Base-by-base conservation (phyloP, 306 rosid genomes). In the Citrullus colocynthis region DNA sequence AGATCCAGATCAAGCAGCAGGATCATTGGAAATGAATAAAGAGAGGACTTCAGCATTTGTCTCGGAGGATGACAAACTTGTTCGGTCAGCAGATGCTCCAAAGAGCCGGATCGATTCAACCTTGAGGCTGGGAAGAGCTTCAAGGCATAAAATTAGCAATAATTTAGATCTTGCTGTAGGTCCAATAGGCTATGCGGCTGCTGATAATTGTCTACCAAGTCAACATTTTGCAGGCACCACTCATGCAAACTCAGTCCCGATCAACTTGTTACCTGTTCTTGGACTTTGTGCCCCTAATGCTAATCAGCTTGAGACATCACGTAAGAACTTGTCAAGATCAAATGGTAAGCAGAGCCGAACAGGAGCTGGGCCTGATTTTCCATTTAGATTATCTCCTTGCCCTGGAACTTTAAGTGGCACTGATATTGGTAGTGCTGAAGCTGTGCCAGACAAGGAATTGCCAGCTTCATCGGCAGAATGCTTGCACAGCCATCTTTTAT, bases 201-300 rank as follows among this genome's bases (percentile, higher is more conserved):
- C 91, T 21, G 93, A 90, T 39, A 34, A 78, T 54, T 89, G 89
- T 80, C 85, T 88, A 80, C 89, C 94, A 69, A 87, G 85, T 81
- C 93, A 85, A 85, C 90, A 85, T 62, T 60, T 80, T 78, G 83
- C 48, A 65, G 89, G 89, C 63, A 48, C 80, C 41, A 84, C 58
- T 78, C 78, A 64, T 76, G 66, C 84, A 17, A 84, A 82, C 85
- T 81, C 91, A 61, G 83, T 86, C 59, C 28, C 87, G 59, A 85
- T 80, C 77, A 85, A 91, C 84, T 81, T 95, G 74, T 86, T 91
- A 64, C 99, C 99, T 11, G 97, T 92, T 82, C 86, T 96, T 44
- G 99, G 99, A 81, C 97, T 96, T 0, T 89, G 96, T 89, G 99
- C 98, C 82, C 96, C 98, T 67, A 89, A 86, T 87, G 90, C 91